Conservation (phyloP, 108 stramenopile species). For the Asterionellopsis glacialis region DNA sequence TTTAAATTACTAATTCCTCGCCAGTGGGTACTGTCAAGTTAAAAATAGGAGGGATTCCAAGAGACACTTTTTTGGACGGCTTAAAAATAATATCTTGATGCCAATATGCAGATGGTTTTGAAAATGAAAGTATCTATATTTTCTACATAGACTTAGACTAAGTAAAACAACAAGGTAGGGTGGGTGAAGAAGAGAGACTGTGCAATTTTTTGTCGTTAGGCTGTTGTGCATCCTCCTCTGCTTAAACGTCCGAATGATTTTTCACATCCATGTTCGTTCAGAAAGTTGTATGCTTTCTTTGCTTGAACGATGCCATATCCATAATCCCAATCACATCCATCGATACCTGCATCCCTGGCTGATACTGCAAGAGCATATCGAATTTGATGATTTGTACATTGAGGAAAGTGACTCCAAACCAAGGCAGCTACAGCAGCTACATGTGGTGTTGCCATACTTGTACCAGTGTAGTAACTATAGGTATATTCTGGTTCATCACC, state of each 20-base stretch:
- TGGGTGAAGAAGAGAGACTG: too few species aligned
- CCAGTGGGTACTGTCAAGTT: too few species aligned
- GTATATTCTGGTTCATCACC: slow-evolving; percentile 1
- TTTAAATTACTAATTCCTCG: too few species aligned
- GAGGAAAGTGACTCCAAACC: slow-evolving; percentile 23
- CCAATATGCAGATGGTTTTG: too few species aligned
- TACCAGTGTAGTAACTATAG: slow-evolving; percentile 10
- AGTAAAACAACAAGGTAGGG: too few species aligned
- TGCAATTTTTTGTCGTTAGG: background rate
- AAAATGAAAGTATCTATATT: too few species aligned
- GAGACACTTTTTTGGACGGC: too few species aligned
- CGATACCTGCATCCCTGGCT: slow-evolving; percentile 13
- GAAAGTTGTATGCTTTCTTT: slow-evolving; percentile 32
- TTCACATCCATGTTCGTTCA: slow-evolving; percentile 2
- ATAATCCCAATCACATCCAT: slow-evolving; percentile 24
- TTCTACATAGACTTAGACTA: too few species aligned
- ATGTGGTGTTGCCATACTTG: slow-evolving; percentile 41
- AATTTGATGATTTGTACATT: slow-evolving; percentile 16
- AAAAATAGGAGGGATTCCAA: too few species aligned
- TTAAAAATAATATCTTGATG: too few species aligned
- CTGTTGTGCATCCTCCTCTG: background rate
- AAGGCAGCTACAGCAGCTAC: slow-evolving; percentile 30
- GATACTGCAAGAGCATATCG: slow-evolving; percentile 14
- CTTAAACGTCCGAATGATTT: background rate
- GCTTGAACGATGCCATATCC: slow-evolving; percentile 33